Percentiles rank a stretch among this genome's conserved stretches.
Evolutionary conservation across 2,329 filamentous ascomycete species (phyloP).

Genomic region (Fusarium sp.): DNA sequence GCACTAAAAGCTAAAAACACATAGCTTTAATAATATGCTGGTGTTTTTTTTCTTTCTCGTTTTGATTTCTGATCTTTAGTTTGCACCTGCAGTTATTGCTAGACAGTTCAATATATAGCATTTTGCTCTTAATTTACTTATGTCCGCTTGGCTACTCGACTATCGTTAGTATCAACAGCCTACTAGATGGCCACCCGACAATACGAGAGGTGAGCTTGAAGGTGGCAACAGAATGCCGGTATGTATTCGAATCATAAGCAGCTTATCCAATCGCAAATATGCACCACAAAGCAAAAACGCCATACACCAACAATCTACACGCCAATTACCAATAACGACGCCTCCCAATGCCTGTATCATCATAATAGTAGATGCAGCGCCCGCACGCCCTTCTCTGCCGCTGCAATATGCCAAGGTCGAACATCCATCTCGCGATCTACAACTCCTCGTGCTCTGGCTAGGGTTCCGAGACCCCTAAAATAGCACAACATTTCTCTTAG

Average conservation of each 20-base stretch:
- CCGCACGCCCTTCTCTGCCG: slow-evolving; percentile 74
- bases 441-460: slow-evolving; percentile 74
- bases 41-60: neutral
- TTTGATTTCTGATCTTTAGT: neutral
- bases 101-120: neutral
- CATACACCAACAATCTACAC: slow-evolving; percentile 22
- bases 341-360: slow-evolving; percentile 40
- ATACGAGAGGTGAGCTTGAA: neutral
- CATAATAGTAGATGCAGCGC: slow-evolving; percentile 73
- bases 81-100: neutral
- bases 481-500: slow-evolving; percentile 76
- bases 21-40: neutral
- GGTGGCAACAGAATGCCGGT: neutral
- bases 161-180: neutral
- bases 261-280: slow-evolving; percentile 23
- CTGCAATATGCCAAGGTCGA: slow-evolving; percentile 82
- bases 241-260: slow-evolving; percentile 11
- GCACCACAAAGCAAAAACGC: slow-evolving; percentile 26
- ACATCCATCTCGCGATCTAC: slow-evolving; percentile 68
- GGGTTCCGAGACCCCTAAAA: slow-evolving; percentile 74
- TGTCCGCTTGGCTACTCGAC: neutral
- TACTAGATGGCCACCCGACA: neutral
- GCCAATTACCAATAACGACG: slow-evolving; percentile 18
- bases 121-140: neutral
- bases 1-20: neutral